Evolutionary conservation across 1,284 basidiomycete genomes (phyloP).

Genomic region (Sanghuangporus baumii): DNA sequence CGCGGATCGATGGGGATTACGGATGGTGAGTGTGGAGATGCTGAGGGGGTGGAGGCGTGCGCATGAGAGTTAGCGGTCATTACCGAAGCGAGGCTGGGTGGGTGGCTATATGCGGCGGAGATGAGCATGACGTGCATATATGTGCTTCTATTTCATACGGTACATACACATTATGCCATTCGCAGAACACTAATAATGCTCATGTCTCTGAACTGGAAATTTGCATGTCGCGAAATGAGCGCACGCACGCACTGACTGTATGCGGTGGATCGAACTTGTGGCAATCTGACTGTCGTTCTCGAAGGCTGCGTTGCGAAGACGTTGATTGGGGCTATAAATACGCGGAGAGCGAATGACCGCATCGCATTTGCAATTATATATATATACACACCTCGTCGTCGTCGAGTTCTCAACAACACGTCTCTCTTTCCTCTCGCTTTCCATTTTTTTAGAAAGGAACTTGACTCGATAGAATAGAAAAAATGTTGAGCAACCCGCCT

Average conservation of each 20-base stretch:
- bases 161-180: background rate
- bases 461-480: background rate
- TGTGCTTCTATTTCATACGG: background rate
- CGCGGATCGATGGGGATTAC: constrained; percentile 87
- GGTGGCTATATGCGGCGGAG: background rate
- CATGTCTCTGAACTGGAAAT: too few species aligned
- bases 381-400: background rate
- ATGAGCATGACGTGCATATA: background rate
- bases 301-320: too few species aligned
- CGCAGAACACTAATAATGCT: too few species aligned
- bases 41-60: constrained; percentile 39
- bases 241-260: too few species aligned
- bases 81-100: background rate
- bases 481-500: constrained; percentile 11
- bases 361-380: too few species aligned
- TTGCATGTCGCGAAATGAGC: too few species aligned
- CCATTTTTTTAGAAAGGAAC: background rate
- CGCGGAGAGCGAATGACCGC: too few species aligned
- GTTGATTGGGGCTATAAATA: too few species aligned
- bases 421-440: too few species aligned
- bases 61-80: background rate
- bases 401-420: background rate
- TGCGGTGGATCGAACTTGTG: too few species aligned
- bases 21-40: constrained; percentile 93
- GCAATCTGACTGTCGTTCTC: too few species aligned